Evolutionary conservation across 2,329 filamentous ascomycete species (phyloP).

Genomic region (Diaporthe vaccinii): DNA sequence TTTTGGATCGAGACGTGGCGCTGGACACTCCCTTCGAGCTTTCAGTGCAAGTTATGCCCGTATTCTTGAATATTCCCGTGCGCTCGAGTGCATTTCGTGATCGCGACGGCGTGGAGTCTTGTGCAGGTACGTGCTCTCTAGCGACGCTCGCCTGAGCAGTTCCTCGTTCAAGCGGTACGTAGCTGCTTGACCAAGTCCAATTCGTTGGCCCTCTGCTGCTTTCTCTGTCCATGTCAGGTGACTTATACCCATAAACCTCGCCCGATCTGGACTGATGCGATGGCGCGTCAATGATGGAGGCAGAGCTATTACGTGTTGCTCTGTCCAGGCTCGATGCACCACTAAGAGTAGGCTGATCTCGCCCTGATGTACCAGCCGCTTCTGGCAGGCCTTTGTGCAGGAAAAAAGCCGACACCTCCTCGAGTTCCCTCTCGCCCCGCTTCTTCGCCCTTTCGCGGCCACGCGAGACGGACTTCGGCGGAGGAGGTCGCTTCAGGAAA

Average conservation of each 20-base stretch:
- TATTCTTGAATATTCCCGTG: slow-evolving; percentile 25
- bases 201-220: slow-evolving; percentile 41
- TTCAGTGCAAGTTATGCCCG: not conserved
- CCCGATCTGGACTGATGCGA: not conserved
- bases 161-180: not conserved
- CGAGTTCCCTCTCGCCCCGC: slow-evolving; percentile 51
- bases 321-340: slow-evolving; percentile 23
- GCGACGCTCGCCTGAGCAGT: not conserved
- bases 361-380: slow-evolving; percentile 34
- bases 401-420: slow-evolving; percentile 55
- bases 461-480: slow-evolving; percentile 40
- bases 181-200: slow-evolving; percentile 45
- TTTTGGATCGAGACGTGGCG: not conserved
- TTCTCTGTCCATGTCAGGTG: not conserved
- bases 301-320: not conserved
- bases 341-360: slow-evolving; percentile 18
- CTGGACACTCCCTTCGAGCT: not conserved
- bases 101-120: not conserved
- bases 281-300: not conserved
- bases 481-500: slow-evolving; percentile 52
- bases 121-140: not conserved
- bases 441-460: slow-evolving; percentile 45
- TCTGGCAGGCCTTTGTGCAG: slow-evolving; percentile 33
- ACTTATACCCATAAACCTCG: not conserved
- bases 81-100: slow-evolving; percentile 1